Evolutionary conservation across 2,329 filamentous ascomycete species (phyloP).

Genomic region (Cyphellophora attinorum): DNA sequence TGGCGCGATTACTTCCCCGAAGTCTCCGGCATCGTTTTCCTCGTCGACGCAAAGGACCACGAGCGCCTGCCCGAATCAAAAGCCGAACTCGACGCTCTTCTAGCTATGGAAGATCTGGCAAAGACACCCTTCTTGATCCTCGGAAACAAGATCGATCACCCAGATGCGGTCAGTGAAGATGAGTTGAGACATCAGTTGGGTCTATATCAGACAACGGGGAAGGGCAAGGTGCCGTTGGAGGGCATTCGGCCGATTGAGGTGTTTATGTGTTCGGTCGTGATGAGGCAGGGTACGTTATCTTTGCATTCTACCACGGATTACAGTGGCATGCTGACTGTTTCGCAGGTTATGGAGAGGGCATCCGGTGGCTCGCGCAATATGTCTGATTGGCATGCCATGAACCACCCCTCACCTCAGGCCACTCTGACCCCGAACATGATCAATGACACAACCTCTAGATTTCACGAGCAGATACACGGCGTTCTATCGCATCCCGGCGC

Average conservation of each 20-base stretch:
- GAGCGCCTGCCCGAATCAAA: slow-evolving; percentile 92
- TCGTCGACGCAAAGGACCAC: slow-evolving; percentile 94
- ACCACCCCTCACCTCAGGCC: too few species aligned
- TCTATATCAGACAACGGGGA: slow-evolving; percentile 91
- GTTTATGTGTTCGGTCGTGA: slow-evolving; percentile 98
- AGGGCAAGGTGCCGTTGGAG: slow-evolving; percentile 87
- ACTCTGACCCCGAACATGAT: too few species aligned
- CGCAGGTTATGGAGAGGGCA: slow-evolving; percentile 75
- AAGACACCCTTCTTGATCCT: slow-evolving; percentile 95
- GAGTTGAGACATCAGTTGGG: slow-evolving; percentile 87
- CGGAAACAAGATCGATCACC: slow-evolving; percentile 97
- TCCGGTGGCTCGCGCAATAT: slow-evolving; percentile 88
- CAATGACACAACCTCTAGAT: too few species aligned
- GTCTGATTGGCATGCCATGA: too few species aligned
- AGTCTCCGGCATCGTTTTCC: slow-evolving; percentile 92
- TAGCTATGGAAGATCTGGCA: slow-evolving; percentile 91
- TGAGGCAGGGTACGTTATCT: slow-evolving; percentile 68
- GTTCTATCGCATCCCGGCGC: too few species aligned
- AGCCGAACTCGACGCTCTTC: slow-evolving; percentile 88
- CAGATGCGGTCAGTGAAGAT: slow-evolving; percentile 88
- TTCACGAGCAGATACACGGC: too few species aligned
- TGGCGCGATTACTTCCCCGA: slow-evolving; percentile 98
- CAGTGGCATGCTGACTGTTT: slow-evolving; percentile 3
- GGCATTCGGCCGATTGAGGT: slow-evolving; percentile 92
- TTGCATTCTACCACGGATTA: not conserved